phyloP scores from a whole-genome alignment of 192 early-diverging fungal species.

The Linnemannia elongata region DNA sequence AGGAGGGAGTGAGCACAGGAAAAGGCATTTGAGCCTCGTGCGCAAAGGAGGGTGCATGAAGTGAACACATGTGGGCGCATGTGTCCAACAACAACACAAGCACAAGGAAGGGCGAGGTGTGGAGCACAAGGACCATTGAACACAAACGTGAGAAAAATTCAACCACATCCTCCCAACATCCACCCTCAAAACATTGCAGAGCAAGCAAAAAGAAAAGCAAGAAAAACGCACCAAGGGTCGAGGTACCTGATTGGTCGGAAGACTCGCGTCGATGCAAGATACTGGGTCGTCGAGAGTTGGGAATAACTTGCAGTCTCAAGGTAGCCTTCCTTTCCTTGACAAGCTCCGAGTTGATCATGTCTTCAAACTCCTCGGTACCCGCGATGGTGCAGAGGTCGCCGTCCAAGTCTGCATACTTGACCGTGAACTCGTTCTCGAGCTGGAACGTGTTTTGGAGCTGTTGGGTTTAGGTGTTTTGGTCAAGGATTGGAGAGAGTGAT shows the following conservation, averaged over 20 bases:
- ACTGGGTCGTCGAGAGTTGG: constrained; percentile 35
- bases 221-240: constrained; percentile 39
- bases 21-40: too few species aligned
- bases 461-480: background rate
- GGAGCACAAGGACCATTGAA: background rate
- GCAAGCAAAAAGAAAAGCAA: background rate
- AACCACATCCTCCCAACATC: too few species aligned
- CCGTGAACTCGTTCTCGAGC: constrained; percentile 49
- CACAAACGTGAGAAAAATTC: background rate
- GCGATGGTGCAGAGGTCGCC: constrained; percentile 53
- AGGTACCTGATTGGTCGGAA: constrained; percentile 52
- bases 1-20: too few species aligned
- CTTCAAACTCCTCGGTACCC: constrained; percentile 45
- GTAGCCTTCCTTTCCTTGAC: constrained; percentile 51
- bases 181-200: background rate
- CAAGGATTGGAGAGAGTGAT: background rate
- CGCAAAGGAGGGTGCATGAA: too few species aligned
- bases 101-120: too few species aligned
- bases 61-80: too few species aligned
- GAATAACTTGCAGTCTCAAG: constrained; percentile 32
- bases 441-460: constrained; percentile 53
- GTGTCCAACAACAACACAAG: too few species aligned
- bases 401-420: constrained; percentile 53
- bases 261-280: constrained; percentile 47
- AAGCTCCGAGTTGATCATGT: constrained; percentile 46